Evolutionary conservation across 2,329 filamentous ascomycete species (phyloP), one percentile per base, ranked within the genome.

Genomic region (Colletotrichum sp.): DNA sequence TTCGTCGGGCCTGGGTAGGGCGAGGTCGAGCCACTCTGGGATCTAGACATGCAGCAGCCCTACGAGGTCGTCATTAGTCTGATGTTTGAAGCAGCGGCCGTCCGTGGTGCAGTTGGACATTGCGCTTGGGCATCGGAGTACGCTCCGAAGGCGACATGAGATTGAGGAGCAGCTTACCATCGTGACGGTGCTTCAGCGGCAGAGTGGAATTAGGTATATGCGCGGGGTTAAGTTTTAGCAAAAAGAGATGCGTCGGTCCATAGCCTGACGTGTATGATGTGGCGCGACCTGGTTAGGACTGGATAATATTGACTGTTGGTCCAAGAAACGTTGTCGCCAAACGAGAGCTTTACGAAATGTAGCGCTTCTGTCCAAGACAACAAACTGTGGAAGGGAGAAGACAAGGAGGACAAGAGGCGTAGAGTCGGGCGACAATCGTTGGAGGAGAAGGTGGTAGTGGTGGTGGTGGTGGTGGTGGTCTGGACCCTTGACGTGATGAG

Each of bases 21-120:
- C 66, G 89, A 90, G 81, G 89, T 90, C 13, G 89, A 86, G 75
- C 59, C 30, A 8, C 87, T 89, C 30, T 86, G 84, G 39, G 89
- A 85, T 64, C 85, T 86, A 59, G 90, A 92, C 80, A 91, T 86
- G 81, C 90, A 92, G 84, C 91, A 92, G 80, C 91, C 91, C 91
- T 92, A 76, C 3, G 9, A 52, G 63, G n/a, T n/a, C 24, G 60
- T n/a, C 44, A 57, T 69, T 39, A 72, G 62, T 62, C 16, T 62
- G 66, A 34, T 48, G 36, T 52, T n/a, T 48, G 39, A 64, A 9
- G 32, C 22, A 15, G 22, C 62, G 13, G 24, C 6, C 62, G 32
- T 34, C 52, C 32, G 34, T n/a, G 26, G 28, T 30, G 68, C 62
- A 26, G 26, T 26, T 48, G 24, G 52, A 44, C n/a, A n/a, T 39